Evolutionary conservation across 192 early-diverging fungal species (phyloP).

Genomic region (Mortierella hygrophila): DNA sequence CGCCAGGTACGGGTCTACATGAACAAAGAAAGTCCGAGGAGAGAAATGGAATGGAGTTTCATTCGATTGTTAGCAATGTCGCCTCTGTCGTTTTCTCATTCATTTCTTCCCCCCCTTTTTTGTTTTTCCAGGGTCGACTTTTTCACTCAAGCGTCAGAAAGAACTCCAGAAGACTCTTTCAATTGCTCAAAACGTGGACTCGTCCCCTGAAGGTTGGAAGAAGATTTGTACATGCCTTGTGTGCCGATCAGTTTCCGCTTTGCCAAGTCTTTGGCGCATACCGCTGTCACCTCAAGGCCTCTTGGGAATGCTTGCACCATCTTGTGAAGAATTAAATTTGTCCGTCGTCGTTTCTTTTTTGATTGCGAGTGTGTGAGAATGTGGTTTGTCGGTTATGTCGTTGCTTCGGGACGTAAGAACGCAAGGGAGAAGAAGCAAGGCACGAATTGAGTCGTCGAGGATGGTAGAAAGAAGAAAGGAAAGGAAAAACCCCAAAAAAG

Average conservation of each 20-base stretch:
- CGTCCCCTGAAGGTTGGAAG: too few relatives aligned
- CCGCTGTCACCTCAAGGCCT: slow-evolving; percentile 35
- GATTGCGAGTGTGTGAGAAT: not conserved
- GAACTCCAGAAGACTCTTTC: too few relatives aligned
- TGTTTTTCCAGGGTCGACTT: not conserved
- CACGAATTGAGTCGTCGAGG: not conserved
- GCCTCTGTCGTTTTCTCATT: not conserved
- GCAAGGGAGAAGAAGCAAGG: not conserved
- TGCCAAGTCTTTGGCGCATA: slow-evolving; percentile 40
- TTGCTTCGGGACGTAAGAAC: not conserved
- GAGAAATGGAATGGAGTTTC: too few relatives aligned
- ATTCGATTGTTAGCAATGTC: not conserved
- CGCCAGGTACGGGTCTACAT: slow-evolving; percentile 45
- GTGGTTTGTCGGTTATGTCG: not conserved
- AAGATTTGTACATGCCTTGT: slow-evolving; percentile 31
- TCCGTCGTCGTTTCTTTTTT: not conserved
- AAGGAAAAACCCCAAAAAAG: not conserved
- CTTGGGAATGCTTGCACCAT: slow-evolving; percentile 45
- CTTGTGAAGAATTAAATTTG: not conserved
- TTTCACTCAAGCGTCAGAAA: not conserved
- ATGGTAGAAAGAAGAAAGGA: not conserved
- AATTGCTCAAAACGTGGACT: too few relatives aligned
- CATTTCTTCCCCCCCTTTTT: not conserved
- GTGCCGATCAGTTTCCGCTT: slow-evolving; percentile 48
- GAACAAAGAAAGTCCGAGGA: not conserved